Evolutionary conservation across 257 asterid species (phyloP), one percentile per base, ranked within the genome.

Genomic region (Dorcoceras hygrometricum): DNA sequence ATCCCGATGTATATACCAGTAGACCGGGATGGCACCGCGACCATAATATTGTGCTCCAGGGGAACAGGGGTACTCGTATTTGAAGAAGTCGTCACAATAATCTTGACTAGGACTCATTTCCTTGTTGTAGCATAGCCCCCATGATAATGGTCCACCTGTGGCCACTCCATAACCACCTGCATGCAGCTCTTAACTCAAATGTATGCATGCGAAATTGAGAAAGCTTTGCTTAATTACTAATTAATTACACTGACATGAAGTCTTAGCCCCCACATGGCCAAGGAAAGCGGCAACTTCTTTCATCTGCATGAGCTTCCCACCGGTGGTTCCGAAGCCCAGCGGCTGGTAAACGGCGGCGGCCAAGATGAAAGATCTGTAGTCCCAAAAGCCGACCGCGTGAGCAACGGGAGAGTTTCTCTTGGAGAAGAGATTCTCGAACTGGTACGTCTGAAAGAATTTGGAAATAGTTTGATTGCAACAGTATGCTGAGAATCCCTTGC

Each of bases 121-220:
- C 72, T 76, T 82, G 75, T 84, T 89, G 76, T 88, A 93, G 76
- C 97, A 90, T 8, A 90, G 84, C 32, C 99, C 99, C 97, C 96
- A 90, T 22, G 97, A 95, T 62, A 79, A 71, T 4, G 97, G 99
- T 67, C 99, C 97, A 2, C 98, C 97, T 0, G 97, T 86, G 10
- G 95, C 90, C n/a, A 88, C 97, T 46, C 90, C 89, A 62, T 87
- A 81, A 74, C 97, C 99, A 73, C 99, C 99, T 93, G 75, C 79
- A 80, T 62, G n/a, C n/a, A n/a, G n/a, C n/a, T n/a, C n/a, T n/a
- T n/a, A n/a, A n/a, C n/a, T n/a, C n/a, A n/a, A n/a, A n/a, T n/a
- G n/a, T n/a, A n/a, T n/a, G n/a, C n/a, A n/a, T n/a, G n/a, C n/a
- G n/a, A n/a, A n/a, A n/a, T n/a, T n/a, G n/a, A n/a, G n/a, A n/a